Base-by-base conservation (phyloP, 169 alveolate genomes). In the Neospora caninum region DNA sequence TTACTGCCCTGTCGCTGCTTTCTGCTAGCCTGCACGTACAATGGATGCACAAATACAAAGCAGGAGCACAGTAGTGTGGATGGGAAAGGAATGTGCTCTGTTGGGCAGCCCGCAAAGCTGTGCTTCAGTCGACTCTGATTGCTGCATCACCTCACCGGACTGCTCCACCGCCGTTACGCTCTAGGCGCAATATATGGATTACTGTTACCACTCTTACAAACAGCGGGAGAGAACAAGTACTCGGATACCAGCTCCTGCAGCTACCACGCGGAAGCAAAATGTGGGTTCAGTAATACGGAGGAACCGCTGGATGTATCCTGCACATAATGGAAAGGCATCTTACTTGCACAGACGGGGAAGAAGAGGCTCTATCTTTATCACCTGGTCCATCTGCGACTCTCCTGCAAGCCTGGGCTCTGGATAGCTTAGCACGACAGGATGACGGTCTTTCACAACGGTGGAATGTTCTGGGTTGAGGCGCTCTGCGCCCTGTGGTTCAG, bases 1-100 rank as follows among this genome's bases (percentile, higher is more conserved):
- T 39, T 22, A 78, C 43, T 34, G 87, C 20, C 87, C 87, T 78
- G 39, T 78, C 87, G 87, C 45, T 39, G 87, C 87, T 78, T 29
- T 78, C 87, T 34, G 87, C 87, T 1, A 78, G 34, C 34, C 87
- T 78, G 87, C 53, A 78, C 31, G 43, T 0, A 6, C 7, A 20
- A 25, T 78, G 78, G 7, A 64, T 25, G 78, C 31, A 13, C 78
- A 64, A 16, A 20, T 0, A 64, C 78, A 20, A 29, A 64, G 36
- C 78, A 64, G 34, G 25, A 64, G 25, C 78, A 29, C 13, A 64
- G 34, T 64, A n/a, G n/a, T n/a, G n/a, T n/a, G n/a, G 78, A 29
- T 4, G 0, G 2, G 7, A 29, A 20, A 29, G 25, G 0, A 29
- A 10, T 29, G 4, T 64, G 36, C 0, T 4, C 25, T n/a, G 78